A percentile compares a stretch with the other conserved stretches of the same genome.
Conservation (phyloP, 1,139 yeast genomes). For the Candida sanyaensis region DNA sequence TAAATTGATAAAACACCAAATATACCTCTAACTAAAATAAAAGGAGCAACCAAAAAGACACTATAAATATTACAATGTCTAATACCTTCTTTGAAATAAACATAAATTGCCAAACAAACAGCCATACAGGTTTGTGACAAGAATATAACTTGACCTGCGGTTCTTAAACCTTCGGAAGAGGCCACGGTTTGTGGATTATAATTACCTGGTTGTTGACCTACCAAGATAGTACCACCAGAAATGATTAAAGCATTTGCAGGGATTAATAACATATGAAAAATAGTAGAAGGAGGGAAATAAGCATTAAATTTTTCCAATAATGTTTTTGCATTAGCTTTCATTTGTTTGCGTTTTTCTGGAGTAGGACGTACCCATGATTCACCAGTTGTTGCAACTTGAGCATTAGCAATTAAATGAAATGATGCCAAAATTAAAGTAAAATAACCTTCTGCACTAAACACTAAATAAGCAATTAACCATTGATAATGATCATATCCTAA, state of each 20-base stretch:
- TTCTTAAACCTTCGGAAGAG: constrained; percentile 30
- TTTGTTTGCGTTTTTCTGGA: constrained; percentile 11
- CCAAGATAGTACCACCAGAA: constrained; percentile 34
- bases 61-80: constrained; percentile 19
- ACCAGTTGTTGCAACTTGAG: constrained; percentile 23
- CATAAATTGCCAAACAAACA: constrained; percentile 20
- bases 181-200: constrained; percentile 12
- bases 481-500: constrained; percentile 29
- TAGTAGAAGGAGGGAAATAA: constrained; percentile 5
- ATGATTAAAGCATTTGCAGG: constrained; percentile 37
- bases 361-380: constrained; percentile 18
- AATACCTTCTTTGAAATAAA: constrained; percentile 20
- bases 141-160: constrained; percentile 35
- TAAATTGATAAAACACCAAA: constrained; percentile 34
- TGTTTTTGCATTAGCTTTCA: constrained; percentile 3
- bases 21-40: constrained; percentile 31
- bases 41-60: constrained; percentile 26
- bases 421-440: constrained; percentile 32
- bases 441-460: constrained; percentile 42
- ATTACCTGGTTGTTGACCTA: constrained; percentile 19
- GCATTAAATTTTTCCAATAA: constrained; percentile 8
- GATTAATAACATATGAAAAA: constrained; percentile 28
- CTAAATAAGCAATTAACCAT: constrained; percentile 41
- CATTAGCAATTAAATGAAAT: constrained; percentile 27
- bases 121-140: constrained; percentile 24